Evolutionary conservation across 2,329 filamentous ascomycete species (phyloP), one percentile per base, ranked within the genome.

Genomic region (Periconia sp.): DNA sequence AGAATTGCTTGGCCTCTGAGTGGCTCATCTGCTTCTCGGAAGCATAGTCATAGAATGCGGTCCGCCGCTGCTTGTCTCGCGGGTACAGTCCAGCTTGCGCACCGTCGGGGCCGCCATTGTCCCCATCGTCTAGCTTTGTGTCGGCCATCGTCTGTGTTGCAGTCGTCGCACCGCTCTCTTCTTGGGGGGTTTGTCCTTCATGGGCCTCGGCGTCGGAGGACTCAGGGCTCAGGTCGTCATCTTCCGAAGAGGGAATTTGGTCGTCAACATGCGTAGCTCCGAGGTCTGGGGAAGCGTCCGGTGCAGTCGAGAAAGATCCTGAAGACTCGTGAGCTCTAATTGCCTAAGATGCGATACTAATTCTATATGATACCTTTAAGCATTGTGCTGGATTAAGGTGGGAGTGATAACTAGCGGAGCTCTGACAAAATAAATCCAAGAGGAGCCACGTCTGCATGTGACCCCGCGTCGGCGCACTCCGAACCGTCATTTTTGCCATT

Each of bases 11-110:
- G 46, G 92, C 89, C 68, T 99, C 94, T 18, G 89, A 86, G 69
- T 96, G 91, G 63, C 87, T 95, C 84, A 96, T 88, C 63, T 92
- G 89, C 61, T 94, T 95, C 72, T 99, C 94, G 39, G 89, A 88
- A 38, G 92, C 87, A 62, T 92, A 90, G 70, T 96, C 92, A 73
- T 95, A 96, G 66, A 91, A 95, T 15, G 92, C 89, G 7, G 91
- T 96, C 66, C 86, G 86, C 43, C 78, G 73, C 63, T 82, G 78
- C 62, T 74, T 77, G 58, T 79, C 77, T 56, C 77, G 65, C 29
- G 73, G 72, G 29, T 78, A 68, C 61, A 77, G 32, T 22, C 45
- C 36, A n/a, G 19, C 40, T 44, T 57, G 60, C 58, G 57, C 46
- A 43, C 39, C 54, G 44, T 63, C 56, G 46, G 52, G 48, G 34